A percentile compares a stretch with the other conserved stretches of the same genome.
Conservation (phyloP, 2,329 filamentous ascomycete species). For the Arthrocladium fulminans region DNA sequence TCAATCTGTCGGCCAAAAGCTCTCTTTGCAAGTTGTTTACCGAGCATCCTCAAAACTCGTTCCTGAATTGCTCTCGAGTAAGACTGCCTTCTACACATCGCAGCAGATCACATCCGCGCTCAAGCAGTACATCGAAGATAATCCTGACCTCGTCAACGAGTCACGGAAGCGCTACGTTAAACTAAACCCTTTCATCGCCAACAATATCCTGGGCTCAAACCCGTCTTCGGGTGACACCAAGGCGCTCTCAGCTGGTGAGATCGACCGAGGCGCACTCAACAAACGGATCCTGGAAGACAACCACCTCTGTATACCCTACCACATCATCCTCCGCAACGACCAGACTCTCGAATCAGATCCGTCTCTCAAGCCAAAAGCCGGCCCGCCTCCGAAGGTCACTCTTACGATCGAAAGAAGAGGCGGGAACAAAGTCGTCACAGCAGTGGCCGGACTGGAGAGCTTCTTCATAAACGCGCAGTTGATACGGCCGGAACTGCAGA, state of each 20-base stretch:
- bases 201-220: slow-evolving; percentile 50
- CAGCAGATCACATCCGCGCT: slow-evolving; percentile 51
- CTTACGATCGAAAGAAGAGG: slow-evolving; percentile 56
- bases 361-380: slow-evolving; percentile 52
- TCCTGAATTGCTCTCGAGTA: slow-evolving; percentile 45
- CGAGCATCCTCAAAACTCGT: slow-evolving; percentile 50
- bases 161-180: slow-evolving; percentile 47
- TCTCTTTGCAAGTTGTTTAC: slow-evolving; percentile 45
- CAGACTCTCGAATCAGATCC: slow-evolving; percentile 29
- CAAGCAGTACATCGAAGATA: slow-evolving; percentile 45
- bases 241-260: slow-evolving; percentile 48
- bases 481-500: slow-evolving; percentile 57
- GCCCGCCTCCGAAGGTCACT: slow-evolving; percentile 50
- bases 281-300: slow-evolving; percentile 48
- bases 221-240: slow-evolving; percentile 45
- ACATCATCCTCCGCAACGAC: slow-evolving; percentile 46
- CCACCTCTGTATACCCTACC: slow-evolving; percentile 45
- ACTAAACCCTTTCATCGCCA: slow-evolving; percentile 54
- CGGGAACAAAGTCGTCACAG: slow-evolving; percentile 58
- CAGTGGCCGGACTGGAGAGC: slow-evolving; percentile 51
- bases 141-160: slow-evolving; percentile 15
- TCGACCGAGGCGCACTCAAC: slow-evolving; percentile 52
- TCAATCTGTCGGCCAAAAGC: slow-evolving; percentile 35
- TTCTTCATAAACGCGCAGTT: slow-evolving; percentile 53
- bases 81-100: slow-evolving; percentile 50